Percentiles rank a stretch among this genome's conserved stretches.
phyloP scores from a whole-genome alignment of 164 flowering plant species.

The Aristolochia contorta region DNA sequence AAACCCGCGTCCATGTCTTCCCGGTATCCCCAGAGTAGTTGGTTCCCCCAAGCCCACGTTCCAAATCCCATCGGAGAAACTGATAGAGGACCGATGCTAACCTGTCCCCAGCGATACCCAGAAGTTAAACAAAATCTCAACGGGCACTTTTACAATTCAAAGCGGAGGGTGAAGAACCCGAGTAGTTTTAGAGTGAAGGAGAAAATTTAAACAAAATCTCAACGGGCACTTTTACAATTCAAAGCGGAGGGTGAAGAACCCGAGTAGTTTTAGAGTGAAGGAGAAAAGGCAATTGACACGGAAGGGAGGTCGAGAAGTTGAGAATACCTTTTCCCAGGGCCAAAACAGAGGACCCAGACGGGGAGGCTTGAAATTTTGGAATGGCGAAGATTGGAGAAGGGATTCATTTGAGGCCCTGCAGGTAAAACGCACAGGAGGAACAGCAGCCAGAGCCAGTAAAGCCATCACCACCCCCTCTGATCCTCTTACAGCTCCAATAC shows the following conservation, averaged over 20 bases:
- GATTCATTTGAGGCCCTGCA: constrained; percentile 18
- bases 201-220: no score
- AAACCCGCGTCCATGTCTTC: constrained; percentile 75
- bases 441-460: constrained; percentile 10
- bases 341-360: constrained; percentile 30
- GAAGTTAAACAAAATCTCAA: no score
- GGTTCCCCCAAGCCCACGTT: constrained; percentile 99
- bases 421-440: constrained; percentile 12
- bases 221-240: no score
- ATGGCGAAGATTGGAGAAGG: constrained; percentile 11
- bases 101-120: constrained; percentile 24
- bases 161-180: no score
- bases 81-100: constrained; percentile 66
- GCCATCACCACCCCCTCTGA: constrained; percentile 15
- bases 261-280: no score
- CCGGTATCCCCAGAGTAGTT: constrained; percentile 88
- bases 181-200: no score
- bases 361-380: constrained; percentile 29
- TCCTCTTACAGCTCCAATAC: no score
- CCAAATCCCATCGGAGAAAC: constrained; percentile 98
- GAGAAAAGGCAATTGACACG: no score
- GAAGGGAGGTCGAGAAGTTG: not conserved
- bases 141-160: no score
- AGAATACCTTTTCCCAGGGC: constrained; percentile 62
- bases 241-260: no score